Evolutionary conservation across 768 basidiomycete genomes (phyloP), one percentile per base, ranked within the genome.

Genomic region (Lyophyllum atratum): DNA sequence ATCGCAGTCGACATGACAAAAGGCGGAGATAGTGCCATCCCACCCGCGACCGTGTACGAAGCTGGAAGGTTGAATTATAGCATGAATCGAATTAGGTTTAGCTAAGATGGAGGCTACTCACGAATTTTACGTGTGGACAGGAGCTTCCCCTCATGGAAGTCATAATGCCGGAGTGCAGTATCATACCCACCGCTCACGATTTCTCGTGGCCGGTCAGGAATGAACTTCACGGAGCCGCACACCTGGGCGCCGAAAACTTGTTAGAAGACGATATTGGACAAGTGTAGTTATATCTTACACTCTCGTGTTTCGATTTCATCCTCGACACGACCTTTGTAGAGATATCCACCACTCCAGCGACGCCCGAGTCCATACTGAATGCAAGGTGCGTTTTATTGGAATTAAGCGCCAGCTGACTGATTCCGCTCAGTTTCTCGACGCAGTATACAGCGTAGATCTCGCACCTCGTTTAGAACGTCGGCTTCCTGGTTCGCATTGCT

Each of bases 131-230:
- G 75, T 33, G 79, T 77, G 4, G 90, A 89, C 40, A 90, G 71
- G 7, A 82, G 49, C 26, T 72, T 82, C 26, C 83, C 79, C 70
- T 83, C 83, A 14, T 64, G 62, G 55, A 80, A 81, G 63, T 92
- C 89, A 64, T 84, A 86, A 64, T 93, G 92, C 14, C 89, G 66
- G 24, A 93, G 62, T 3, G 76, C 72, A 39, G 78, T 81, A 62
- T 94, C 92, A 64, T 89, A 93, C 1, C 92, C 92, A 5, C 85
- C 90, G 58, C 87, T 91, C 22, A 94, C 77, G 12, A 92, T 65
- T 68, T 93, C 92, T 42, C 76, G 78, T 3, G 89, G 84, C 22
- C 90, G 78, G 65, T 81, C 81, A 7, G 89, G 86, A 56, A 93
- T 83, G 67, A 91, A 93, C 57, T 76, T 82, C 37, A 89, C 84